Conservation (phyloP, 2,329 filamentous ascomycete genomes). For the Pestalotiopsis sp. region DNA sequence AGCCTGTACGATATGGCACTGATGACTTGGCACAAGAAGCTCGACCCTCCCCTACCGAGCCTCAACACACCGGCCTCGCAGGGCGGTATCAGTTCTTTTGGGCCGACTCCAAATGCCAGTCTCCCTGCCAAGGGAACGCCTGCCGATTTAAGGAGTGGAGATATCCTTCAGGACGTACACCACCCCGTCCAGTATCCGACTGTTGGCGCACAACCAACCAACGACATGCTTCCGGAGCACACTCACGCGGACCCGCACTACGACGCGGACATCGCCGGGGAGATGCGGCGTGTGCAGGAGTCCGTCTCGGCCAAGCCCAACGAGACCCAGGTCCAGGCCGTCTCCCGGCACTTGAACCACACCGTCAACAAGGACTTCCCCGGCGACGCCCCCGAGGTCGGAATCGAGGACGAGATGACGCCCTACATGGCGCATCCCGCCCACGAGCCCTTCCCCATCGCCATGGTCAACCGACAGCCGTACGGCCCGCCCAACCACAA, state of each 20-base stretch:
- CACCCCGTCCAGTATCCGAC: not conserved
- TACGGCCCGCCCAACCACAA: slow-evolving; percentile 64
- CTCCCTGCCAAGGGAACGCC: slow-evolving; percentile 29
- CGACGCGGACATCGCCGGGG: slow-evolving; percentile 59
- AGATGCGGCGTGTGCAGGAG: slow-evolving; percentile 62
- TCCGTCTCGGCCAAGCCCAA: slow-evolving; percentile 47
- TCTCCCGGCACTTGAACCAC: slow-evolving; percentile 67
- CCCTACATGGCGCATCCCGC: slow-evolving; percentile 61
- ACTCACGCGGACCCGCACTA: slow-evolving; percentile 62
- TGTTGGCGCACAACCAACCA: not conserved
- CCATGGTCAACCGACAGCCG: slow-evolving; percentile 68
- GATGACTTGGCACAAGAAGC: slow-evolving; percentile 67
- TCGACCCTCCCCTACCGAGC: slow-evolving; percentile 61
- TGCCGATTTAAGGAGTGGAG: not conserved
- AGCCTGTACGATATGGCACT: slow-evolving; percentile 73
- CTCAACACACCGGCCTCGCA: slow-evolving; percentile 48
- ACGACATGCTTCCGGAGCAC: slow-evolving; percentile 49
- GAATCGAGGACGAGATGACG: slow-evolving; percentile 58
- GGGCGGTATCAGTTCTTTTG: slow-evolving; percentile 27
- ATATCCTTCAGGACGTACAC: not conserved
- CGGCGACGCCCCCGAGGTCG: slow-evolving; percentile 54
- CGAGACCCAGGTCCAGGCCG: slow-evolving; percentile 57
- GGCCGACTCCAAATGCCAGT: slow-evolving; percentile 22
- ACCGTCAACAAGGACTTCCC: slow-evolving; percentile 51
- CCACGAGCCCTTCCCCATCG: slow-evolving; percentile 65